Base-by-base conservation (phyloP, 2,329 filamentous ascomycete species). In the Aspergillus pseudonomiae region DNA sequence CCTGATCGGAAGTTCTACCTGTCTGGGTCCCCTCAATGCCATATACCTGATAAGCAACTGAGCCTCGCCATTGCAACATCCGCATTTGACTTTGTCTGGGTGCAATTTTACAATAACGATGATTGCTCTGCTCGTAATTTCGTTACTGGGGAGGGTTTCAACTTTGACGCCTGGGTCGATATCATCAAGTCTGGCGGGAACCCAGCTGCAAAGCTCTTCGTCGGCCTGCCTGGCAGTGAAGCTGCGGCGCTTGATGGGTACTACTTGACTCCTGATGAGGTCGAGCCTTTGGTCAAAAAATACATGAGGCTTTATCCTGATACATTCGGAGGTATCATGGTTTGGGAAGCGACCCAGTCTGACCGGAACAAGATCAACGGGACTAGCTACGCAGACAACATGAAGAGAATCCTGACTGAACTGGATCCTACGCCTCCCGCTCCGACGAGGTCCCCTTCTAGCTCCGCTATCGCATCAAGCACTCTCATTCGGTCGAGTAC, bases 291-390 rank as follows among this genome's bases (percentile, higher is more conserved):
- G 59, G 74, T 87, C 28, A 67, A 74, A n/a, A 68, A 74, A 48
- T 83, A 81, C 65, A 79, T 78, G 64, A 71, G 70, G 19, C 71
- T 76, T 26, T 77, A 79, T 63, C 73, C 77, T 1, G 61, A 76
- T 26, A 75, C 73, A 2, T 88, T 88, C 66, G 86, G 85, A 46
- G 86, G 86, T 75, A 77, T 87, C 46, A 88, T 88, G 85, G 72
- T 88, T 6, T 88, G 84, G 84, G 85, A 87, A 59, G 83, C 84
- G 6, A 84, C 82, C 1, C 77, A 78, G 12, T 80, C 81, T n/a
- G 73, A 78, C 14, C 75, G 76, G 59, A 86, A 86, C 69, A 61
- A 73, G 16, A 77, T 81, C 60, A 78, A 81, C 60, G 79, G 73
- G n/a, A 68, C 77, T 54, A 74, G 76, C 24, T 86, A 83, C 73